Conservation (phyloP, 805 yeast genomes). For the Cyberlindnera mycetangii region DNA sequence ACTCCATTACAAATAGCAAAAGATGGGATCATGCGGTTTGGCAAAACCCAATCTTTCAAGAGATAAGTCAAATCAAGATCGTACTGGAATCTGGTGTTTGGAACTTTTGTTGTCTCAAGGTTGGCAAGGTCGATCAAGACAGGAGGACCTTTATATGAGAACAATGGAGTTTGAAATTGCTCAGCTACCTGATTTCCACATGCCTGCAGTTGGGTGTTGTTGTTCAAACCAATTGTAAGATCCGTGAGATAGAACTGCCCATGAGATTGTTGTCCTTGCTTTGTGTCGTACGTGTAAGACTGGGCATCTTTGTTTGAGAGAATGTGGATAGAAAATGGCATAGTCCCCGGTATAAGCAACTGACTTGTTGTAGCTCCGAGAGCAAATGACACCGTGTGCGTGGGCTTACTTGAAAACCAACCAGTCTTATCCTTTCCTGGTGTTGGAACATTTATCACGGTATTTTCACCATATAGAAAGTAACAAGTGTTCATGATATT, state of each 20-base stretch:
- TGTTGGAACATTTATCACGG: neutral
- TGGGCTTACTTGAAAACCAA: slow-evolving; percentile 1
- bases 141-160: neutral
- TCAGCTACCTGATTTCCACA: neutral
- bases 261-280: neutral
- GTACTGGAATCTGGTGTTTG: slow-evolving; percentile 5
- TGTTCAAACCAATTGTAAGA: neutral
- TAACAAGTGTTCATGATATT: slow-evolving; percentile 6
- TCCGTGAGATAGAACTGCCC: slow-evolving; percentile 2
- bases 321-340: slow-evolving; percentile 8
- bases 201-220: neutral
- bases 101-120: neutral
- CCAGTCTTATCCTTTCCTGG: slow-evolving; percentile 1
- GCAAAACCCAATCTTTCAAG: neutral
- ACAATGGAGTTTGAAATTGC: neutral
- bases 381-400: neutral
- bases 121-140: slow-evolving; percentile 4
- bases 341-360: slow-evolving; percentile 11
- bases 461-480: slow-evolving; percentile 1
- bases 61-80: slow-evolving; percentile 1
- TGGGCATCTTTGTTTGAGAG: slow-evolving; percentile 8
- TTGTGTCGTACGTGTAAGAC: slow-evolving; percentile 5
- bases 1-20: slow-evolving; percentile 6
- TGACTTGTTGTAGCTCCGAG: slow-evolving; percentile 11
- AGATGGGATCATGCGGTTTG: slow-evolving; percentile 2